phyloP scores from a whole-genome alignment of 1,139 yeast species.

The Saccharomyces uvarum region DNA sequence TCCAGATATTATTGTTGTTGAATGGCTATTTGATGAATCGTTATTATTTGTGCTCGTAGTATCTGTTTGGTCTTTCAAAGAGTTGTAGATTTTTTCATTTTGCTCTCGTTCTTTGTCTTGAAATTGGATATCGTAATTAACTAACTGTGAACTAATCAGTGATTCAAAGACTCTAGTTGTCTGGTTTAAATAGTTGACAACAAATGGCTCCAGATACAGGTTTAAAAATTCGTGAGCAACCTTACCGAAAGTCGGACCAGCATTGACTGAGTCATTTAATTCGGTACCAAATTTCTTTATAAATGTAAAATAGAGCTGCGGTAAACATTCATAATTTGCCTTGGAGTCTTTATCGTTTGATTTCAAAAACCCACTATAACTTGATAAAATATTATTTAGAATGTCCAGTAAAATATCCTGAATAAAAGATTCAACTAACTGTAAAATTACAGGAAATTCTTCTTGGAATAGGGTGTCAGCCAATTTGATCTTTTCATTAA shows the following conservation, averaged over 20 bases:
- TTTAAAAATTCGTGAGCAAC: conserved; percentile 29
- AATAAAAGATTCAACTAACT: conserved; percentile 39
- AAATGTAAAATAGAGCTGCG: conserved; percentile 26
- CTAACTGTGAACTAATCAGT: conserved; percentile 29
- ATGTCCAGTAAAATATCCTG: conserved; percentile 42
- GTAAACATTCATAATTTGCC: conserved; percentile 21
- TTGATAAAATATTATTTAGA: conserved; percentile 11
- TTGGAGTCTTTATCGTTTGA: conserved; percentile 9
- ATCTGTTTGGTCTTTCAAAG: conserved; percentile 16
- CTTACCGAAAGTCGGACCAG: conserved; percentile 27
- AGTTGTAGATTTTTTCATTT: conserved; percentile 22
- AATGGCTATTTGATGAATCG: background rate
- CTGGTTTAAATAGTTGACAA: conserved; percentile 36
- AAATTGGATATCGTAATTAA: conserved; percentile 32
- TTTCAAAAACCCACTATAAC: conserved; percentile 11
- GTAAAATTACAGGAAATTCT: conserved; percentile 32
- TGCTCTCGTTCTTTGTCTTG: conserved; percentile 25
- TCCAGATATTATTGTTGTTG: background rate
- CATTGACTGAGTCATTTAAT: conserved; percentile 29
- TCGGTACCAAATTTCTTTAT: conserved; percentile 24
- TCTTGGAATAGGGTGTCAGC: conserved; percentile 33
- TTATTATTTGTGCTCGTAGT: conserved; percentile 15
- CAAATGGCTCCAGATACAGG: conserved; percentile 34
- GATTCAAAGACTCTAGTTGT: conserved; percentile 34
- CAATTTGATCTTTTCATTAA: conserved; percentile 31